Evolutionary conservation across 2,329 filamentous ascomycete genomes (phyloP), one percentile per base, ranked within the genome.

Genomic region (Niveomyces coronatus): DNA sequence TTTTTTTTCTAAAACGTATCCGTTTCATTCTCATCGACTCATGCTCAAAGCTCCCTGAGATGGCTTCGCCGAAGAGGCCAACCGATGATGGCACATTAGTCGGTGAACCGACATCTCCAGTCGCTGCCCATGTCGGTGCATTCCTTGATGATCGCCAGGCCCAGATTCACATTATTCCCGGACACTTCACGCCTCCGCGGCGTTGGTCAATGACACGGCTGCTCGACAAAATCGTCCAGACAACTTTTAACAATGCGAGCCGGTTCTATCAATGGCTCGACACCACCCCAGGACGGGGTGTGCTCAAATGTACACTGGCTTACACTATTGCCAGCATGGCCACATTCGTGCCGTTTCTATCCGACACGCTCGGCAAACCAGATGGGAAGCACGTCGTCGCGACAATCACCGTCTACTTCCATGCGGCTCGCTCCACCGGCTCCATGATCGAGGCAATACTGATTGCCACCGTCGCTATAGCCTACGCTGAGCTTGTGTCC

Each of bases 301-400:
- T 93, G 34, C 61, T 94, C 47, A 94, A 94, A 62, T 94, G 85
- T 65, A 86, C 85, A 27, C 60, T 94, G 41, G 87, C 85, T 20
- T 94, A 94, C 61, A 64, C 88, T 3, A 58, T 94, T 27, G 87
- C 82, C 10, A 88, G 83, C 45, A 64, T 93, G 58, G 85, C 79
- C 22, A 94, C 86, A 0, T 88, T 93, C 50, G 75, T 84, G 36
- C 73, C 77, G 2, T 70, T 72, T 4, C 68, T 93, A 34, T 77
- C 85, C 7, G 64, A 67, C 5, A 71, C 85, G 39, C 67, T 94
- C n/a, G 87, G 87, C 5, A 69, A 77, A 44, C 82, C 85, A 51
- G 85, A 93, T 61, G 85, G 85, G 31, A 94, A 94, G 55, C 87
- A 94, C 59, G 79, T 93, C 53, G 85, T 93, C 39, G 85, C 85